Percentiles rank a stretch among this genome's conserved stretches.
phyloP scores from a whole-genome alignment of 2,329 filamentous ascomycete genomes.

The Aspergillus sclerotialis region DNA sequence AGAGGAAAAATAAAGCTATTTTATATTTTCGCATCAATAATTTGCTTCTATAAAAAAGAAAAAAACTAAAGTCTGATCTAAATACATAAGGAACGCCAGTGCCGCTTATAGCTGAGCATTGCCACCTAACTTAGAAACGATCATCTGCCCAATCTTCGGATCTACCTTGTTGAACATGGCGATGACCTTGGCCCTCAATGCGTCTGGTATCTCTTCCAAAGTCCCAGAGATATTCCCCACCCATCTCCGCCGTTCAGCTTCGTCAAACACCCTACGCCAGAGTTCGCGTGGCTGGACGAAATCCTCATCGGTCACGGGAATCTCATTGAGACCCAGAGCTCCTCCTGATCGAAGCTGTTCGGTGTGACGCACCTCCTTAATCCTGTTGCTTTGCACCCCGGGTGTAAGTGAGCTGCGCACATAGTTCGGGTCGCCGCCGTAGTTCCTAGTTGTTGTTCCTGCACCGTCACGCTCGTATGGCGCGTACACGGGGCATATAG shows the following conservation, averaged over 20 bases:
- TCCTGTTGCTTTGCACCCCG: no score
- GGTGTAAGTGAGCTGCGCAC: constrained; percentile 20
- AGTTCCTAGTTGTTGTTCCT: constrained; percentile 43
- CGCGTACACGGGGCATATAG: constrained; percentile 32
- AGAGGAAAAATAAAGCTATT: no score
- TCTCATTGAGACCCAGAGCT: constrained; percentile 17
- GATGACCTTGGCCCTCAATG: constrained; percentile 11
- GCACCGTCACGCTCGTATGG: constrained; percentile 46
- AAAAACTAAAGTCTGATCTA: no score
- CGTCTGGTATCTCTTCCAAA: constrained; percentile 14
- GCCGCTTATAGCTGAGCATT: neutral
- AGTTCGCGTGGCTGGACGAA: constrained; percentile 23
- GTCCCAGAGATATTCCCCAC: constrained; percentile 16
- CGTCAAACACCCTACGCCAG: constrained; percentile 22
- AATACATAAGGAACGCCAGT: no score
- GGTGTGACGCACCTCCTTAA: constrained; percentile 15
- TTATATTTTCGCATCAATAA: no score
- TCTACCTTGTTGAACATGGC: constrained; percentile 17
- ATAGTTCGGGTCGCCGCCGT: constrained; percentile 55
- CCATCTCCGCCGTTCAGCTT: constrained; percentile 14
- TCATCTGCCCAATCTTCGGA: constrained; percentile 12
- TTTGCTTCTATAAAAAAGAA: no score
- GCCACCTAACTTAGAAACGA: constrained; percentile 1
- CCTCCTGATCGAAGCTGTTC: constrained; percentile 13
- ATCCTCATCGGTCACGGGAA: constrained; percentile 20